These are phyloP conservation scores for Termitomyces sp. DNA, from an alignment of 768 basidiomycete species.

Conservation along the genomic window DNA sequence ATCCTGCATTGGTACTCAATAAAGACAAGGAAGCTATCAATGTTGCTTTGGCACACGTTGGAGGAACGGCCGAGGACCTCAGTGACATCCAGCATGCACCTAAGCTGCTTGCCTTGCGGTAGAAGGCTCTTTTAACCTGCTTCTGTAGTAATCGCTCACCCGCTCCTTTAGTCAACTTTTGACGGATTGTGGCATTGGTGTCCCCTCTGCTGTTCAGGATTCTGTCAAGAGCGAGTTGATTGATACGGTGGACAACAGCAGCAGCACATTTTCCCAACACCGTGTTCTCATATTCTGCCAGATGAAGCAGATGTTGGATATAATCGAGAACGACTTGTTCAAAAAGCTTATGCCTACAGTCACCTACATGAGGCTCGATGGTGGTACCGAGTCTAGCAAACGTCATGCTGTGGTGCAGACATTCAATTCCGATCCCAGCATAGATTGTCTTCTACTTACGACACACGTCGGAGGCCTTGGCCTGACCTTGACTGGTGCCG, in stretches of 20 bases:
- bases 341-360: slow-evolving; percentile 89
- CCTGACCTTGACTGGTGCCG: slow-evolving; percentile 93
- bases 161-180: slow-evolving; percentile 72
- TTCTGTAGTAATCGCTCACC: slow-evolving; percentile 1
- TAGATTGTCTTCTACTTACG: slow-evolving; percentile 92
- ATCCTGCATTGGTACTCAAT: slow-evolving; percentile 89
- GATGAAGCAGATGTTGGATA: slow-evolving; percentile 98
- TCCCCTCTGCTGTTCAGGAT: slow-evolving; percentile 39
- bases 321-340: slow-evolving; percentile 94
- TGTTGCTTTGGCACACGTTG: slow-evolving; percentile 51
- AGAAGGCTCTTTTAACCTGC: slow-evolving; percentile 6
- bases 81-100: slow-evolving; percentile 89
- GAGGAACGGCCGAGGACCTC: slow-evolving; percentile 40
- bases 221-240: slow-evolving; percentile 62
- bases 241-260: slow-evolving; percentile 50
- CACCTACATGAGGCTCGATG: slow-evolving; percentile 98
- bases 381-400: slow-evolving; percentile 85
- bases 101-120: slow-evolving; percentile 89
- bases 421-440: slow-evolving; percentile 96
- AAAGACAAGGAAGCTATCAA: slow-evolving; percentile 54
- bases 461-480: slow-evolving; percentile 97
- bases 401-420: slow-evolving; percentile 97
- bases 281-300: slow-evolving; percentile 99
- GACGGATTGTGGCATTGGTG: slow-evolving; percentile 90
- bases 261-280: slow-evolving; percentile 80